Evolutionary conservation across 2,329 filamentous ascomycete genomes (phyloP).

Genomic region (Colletotrichum sublineola): DNA sequence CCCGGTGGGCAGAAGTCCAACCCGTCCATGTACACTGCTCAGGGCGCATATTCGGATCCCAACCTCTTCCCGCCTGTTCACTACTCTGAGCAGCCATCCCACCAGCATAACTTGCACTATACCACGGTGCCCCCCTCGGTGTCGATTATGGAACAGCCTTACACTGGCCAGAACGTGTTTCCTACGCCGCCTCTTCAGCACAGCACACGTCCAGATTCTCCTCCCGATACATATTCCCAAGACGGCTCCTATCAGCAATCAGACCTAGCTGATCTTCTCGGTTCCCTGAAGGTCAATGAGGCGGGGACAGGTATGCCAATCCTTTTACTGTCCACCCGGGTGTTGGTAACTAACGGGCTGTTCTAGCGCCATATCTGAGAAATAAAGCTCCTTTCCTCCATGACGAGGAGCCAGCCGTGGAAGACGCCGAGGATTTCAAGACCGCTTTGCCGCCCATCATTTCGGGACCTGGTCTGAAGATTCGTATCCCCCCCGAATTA

Average conservation of each 20-base stretch:
- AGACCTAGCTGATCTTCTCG: conserved; percentile 83
- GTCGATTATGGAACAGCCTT: conserved; percentile 65
- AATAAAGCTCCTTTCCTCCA: conserved; percentile 66
- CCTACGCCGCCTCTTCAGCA: conserved; percentile 66
- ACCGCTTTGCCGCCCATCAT: conserved; percentile 76
- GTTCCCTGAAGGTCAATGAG: conserved; percentile 88
- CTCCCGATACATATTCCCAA: conserved; percentile 67
- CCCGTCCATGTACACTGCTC: conserved; percentile 63
- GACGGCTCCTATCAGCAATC: conserved; percentile 75
- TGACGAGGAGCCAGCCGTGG: conserved; percentile 74
- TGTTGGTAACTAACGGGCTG: conserved; percentile 3
- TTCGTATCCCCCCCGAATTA: conserved; percentile 90
- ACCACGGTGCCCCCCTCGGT: conserved; percentile 64
- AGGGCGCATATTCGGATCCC: conserved; percentile 62
- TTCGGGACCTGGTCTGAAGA: conserved; percentile 78
- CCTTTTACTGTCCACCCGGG: conserved; percentile 9
- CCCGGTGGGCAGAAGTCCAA: conserved; percentile 56
- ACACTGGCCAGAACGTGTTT: conserved; percentile 64
- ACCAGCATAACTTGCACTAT: conserved; percentile 66
- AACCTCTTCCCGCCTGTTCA: conserved; percentile 61
- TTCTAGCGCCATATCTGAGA: conserved; percentile 84
- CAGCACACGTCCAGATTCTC: conserved; percentile 55
- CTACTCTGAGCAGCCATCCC: conserved; percentile 60
- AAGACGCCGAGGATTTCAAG: conserved; percentile 81
- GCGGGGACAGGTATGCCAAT: conserved; percentile 79